These are phyloP conservation scores for Trichosporon asahii DNA, from an alignment of 1,284 basidiomycete species.

Conservation along the genomic window DNA sequence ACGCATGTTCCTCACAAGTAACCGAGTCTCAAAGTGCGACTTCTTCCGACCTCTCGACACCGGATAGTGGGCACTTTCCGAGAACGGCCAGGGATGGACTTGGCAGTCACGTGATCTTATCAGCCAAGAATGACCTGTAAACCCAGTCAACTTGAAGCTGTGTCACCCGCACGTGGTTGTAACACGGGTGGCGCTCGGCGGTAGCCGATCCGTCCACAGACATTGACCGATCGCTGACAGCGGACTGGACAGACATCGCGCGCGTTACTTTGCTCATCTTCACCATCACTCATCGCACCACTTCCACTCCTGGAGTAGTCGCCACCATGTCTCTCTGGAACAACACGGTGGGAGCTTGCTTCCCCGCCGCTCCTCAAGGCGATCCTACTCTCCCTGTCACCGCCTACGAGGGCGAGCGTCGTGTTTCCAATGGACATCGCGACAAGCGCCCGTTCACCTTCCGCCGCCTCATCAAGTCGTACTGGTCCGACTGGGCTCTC, in stretches of 20 bases:
- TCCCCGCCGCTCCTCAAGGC: not conserved
- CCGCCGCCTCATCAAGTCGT: conserved; percentile 30
- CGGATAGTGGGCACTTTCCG: not conserved
- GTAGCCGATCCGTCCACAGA: not conserved
- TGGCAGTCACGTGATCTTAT: not conserved
- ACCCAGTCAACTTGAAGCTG: not conserved
- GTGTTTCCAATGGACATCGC: conserved; percentile 13
- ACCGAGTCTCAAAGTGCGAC: conserved; percentile 2
- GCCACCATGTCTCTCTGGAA: conserved; percentile 6
- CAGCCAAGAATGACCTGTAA: not conserved
- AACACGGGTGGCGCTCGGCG: not conserved
- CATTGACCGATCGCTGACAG: not conserved
- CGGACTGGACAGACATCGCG: not conserved
- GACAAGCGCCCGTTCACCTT: conserved; percentile 17
- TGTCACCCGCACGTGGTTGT: not conserved
- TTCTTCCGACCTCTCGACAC: not conserved
- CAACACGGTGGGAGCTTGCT: conserved; percentile 12
- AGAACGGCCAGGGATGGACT: not conserved
- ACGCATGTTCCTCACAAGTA: not conserved
- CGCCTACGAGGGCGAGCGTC: conserved; percentile 21
- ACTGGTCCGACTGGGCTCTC: conserved; percentile 59
- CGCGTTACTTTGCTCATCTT: not conserved
- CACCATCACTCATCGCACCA: not conserved
- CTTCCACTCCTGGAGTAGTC: not conserved
- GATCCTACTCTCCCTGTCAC: not conserved